Base-by-base conservation (phyloP, 2,329 filamentous ascomycete species). In the Chrysoporthe cubensis region DNA sequence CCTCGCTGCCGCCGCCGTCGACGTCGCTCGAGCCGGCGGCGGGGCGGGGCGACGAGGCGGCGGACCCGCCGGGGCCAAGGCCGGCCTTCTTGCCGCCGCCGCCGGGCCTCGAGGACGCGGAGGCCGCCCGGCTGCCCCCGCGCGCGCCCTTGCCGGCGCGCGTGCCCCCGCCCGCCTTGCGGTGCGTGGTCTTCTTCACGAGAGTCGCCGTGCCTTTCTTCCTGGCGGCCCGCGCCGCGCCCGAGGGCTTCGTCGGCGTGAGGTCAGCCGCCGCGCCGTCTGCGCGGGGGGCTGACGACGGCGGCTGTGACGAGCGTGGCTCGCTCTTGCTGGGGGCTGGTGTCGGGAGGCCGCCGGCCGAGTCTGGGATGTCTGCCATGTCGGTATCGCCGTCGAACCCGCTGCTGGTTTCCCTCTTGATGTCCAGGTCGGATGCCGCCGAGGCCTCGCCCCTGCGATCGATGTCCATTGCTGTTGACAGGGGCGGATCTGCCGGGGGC, bases 191-290 rank as follows among this genome's bases (percentile, higher is more conserved):
- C 71, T 69, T 70, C 21, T 83, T 84, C 18, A 81, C 70, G 5
- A 75, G 68, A 1, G 78, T 74, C 0, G 82, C 82, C 0, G 78
- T 83, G 57, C 75, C 75, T 60, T 75, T 76, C 66, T 76, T 77
- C 66, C 71, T 76, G 58, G 72, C 71, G 13, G 59, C 52, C 13
- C 68, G 64, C 48, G 66, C 40, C 4, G 66, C 40, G n/a, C 56
- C 44, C 8, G 62, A 46, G 42, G 50, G 50, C 44, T 44, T 46
- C 8, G 42, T 63, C 16, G 34, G n/a, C 8, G 59, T n/a, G n/a
- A 44, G 48, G 16, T 59, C 60, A 13, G 63, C 64, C 34, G 21
- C 21, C 4, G 42, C 16, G 62, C 40, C 62, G 21, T 65, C 66
- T 2, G 54, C 7, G 14, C 65, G 68, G 18, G 65, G 64, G 46